Evolutionary conservation across 352 stramenopile species (phyloP), one percentile per base, ranked within the genome.

Genomic region (Phytopythium kandeliae): DNA sequence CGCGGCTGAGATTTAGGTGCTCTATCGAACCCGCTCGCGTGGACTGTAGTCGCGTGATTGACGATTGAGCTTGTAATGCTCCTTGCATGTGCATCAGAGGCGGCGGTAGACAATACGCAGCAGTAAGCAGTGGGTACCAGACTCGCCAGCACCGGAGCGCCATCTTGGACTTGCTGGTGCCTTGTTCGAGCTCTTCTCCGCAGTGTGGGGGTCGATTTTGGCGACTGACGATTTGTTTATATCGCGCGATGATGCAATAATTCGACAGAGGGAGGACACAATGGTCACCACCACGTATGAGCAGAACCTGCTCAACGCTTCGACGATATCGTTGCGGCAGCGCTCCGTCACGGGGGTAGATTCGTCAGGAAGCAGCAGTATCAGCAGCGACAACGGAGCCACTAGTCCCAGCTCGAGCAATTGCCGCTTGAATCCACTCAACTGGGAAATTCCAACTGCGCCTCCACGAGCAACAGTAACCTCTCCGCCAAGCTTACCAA

Each of bases 101-200:
- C 21, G 71, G 58, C 44, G 75, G 78, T 3, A 68, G 67, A 21
- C 78, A 89, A 54, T 89, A 83, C 38, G 57, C 72, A 28, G 73
- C 62, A 1, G 63, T 89, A 4, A 77, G 57, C 22, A 61, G 40
- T 2, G 30, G n/a, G 47, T 68, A 13, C 52, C 72, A n/a, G 67
- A 9, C 17, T 24, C 45, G 41, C 19, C n/a, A 38, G 12, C 28
- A 51, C 12, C 45, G 57, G 36, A 30, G 41, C 10, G 62, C 43
- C n/a, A 49, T 73, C 28, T 54, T 65, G 28, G 67, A 74, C 22
- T 62, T 85, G 26, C 55, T 85, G 57, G 77, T 87, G 58, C 44
- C 49, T 13, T 40, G 12, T n/a, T 5, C 2, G 15, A 33, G 19
- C 25, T 28, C 28, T 2, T 3, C 16, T 38, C 17, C 24, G 26